A percentile compares a stretch with the other conserved stretches of the same genome.
Evolutionary conservation across 208 protist species (phyloP).

Genomic region (Acanthamoeba triangularis): DNA sequence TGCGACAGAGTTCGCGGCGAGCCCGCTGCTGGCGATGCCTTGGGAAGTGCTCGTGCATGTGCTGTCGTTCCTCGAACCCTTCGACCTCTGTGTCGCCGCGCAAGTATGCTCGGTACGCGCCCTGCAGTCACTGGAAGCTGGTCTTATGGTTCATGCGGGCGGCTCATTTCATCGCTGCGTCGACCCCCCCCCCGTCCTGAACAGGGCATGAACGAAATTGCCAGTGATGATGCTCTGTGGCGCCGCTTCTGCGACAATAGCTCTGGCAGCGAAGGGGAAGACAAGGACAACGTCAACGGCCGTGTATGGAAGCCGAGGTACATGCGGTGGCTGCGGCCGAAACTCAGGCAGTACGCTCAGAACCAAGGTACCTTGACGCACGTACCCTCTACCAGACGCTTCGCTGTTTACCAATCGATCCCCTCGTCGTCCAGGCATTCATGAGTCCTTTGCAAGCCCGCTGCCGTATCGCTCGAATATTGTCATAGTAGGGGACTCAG

Average conservation of each 20-base stretch:
- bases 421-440: too few relatives aligned
- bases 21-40: neutral
- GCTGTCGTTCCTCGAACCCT: neutral
- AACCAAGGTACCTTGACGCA: too few relatives aligned
- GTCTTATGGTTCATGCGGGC: too few relatives aligned
- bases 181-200: neutral
- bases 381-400: too few relatives aligned
- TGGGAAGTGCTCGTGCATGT: neutral
- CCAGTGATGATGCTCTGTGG: neutral
- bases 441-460: too few relatives aligned
- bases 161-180: too few relatives aligned
- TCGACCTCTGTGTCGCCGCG: neutral
- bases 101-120: constrained; percentile 1
- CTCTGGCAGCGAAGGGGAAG: neutral
- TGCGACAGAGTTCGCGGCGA: neutral
- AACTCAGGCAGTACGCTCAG: neutral
- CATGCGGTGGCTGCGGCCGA: neutral
- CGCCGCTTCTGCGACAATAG: neutral
- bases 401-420: too few relatives aligned
- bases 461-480: too few relatives aligned
- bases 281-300: too few relatives aligned
- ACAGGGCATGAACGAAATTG: neutral
- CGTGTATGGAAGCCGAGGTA: neutral
- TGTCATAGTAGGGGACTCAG: too few relatives aligned
- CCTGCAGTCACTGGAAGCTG: too few relatives aligned